phyloP scores from a whole-genome alignment of 2,329 filamentous ascomycete genomes.

The Cryphonectria naterciae region DNA sequence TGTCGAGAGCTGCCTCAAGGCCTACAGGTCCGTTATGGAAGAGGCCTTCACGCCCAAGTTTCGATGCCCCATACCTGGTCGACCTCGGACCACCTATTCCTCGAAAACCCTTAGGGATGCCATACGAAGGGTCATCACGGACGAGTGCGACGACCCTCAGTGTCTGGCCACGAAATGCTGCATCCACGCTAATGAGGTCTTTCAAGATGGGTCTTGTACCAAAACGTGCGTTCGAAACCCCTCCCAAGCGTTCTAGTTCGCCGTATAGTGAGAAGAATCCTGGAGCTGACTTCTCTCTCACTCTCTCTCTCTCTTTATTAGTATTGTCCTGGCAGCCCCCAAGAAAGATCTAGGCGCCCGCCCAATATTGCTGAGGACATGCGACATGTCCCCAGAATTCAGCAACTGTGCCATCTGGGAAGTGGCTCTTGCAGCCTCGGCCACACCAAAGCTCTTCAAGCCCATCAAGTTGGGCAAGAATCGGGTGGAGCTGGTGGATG shows the following conservation, averaged over 20 bases:
- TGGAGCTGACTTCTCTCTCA: background rate
- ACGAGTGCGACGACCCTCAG: background rate
- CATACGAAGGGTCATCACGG: constrained; percentile 31
- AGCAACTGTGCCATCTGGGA: constrained; percentile 37
- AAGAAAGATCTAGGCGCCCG: constrained; percentile 36
- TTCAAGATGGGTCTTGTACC: constrained; percentile 33
- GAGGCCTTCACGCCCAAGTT: constrained; percentile 33
- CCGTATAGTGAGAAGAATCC: too few relatives aligned
- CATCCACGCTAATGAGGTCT: constrained; percentile 14
- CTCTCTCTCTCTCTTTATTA: constrained; percentile 23
- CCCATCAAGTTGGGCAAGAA: constrained; percentile 34
- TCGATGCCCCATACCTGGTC: constrained; percentile 22
- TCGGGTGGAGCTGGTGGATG: constrained; percentile 37
- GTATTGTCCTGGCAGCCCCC: constrained; percentile 36
- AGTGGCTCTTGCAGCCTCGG: constrained; percentile 33
- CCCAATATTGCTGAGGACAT: constrained; percentile 37
- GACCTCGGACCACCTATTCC: constrained; percentile 33
- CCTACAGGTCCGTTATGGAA: constrained; percentile 28
- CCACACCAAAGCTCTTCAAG: constrained; percentile 37
- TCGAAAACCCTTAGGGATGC: constrained; percentile 34
- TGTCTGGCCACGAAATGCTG: constrained; percentile 15
- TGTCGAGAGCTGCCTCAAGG: constrained; percentile 34
- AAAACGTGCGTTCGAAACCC: constrained; percentile 33
- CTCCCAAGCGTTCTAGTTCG: too few relatives aligned
- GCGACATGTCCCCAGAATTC: constrained; percentile 32